These are phyloP conservation scores for Exidia glandulosa DNA, from an alignment of 768 basidiomycete species.

Conservation along the genomic window DNA sequence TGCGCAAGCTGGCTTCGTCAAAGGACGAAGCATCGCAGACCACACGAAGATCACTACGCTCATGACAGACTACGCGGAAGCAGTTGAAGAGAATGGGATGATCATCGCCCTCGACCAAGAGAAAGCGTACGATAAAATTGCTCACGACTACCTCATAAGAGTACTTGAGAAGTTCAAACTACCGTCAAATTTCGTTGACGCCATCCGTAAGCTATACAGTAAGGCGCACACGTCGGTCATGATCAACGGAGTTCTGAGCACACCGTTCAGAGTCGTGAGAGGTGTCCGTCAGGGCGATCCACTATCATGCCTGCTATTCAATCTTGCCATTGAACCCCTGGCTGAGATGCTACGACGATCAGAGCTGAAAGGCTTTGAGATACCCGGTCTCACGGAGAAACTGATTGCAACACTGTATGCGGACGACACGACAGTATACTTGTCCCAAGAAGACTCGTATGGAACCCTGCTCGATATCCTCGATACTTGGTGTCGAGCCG, in stretches of 20 bases:
- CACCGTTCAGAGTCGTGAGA: constrained; percentile 14
- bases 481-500: constrained; percentile 27
- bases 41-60: constrained; percentile 6
- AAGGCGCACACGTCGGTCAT: constrained; percentile 19
- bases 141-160: constrained; percentile 10
- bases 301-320: constrained; percentile 28
- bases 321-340: constrained; percentile 31
- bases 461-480: constrained; percentile 18
- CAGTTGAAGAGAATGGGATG: background rate
- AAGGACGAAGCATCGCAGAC: constrained; percentile 6
- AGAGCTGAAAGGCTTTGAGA: constrained; percentile 9
- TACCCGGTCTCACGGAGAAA: constrained; percentile 6
- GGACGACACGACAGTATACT: constrained; percentile 29
- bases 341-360: constrained; percentile 20
- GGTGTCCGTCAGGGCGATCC: constrained; percentile 30
- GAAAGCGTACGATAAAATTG: constrained; percentile 12
- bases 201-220: constrained; percentile 19
- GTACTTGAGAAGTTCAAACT: constrained; percentile 1
- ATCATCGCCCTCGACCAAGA: constrained; percentile 10
- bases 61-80: constrained; percentile 2
- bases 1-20: constrained; percentile 8
- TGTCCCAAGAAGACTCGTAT: constrained; percentile 20
- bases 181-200: constrained; percentile 10
- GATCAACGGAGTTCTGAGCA: constrained; percentile 22
- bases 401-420: constrained; percentile 20